phyloP scores from a whole-genome alignment of 1,139 yeast species.

The Nematodospora anomalae region DNA sequence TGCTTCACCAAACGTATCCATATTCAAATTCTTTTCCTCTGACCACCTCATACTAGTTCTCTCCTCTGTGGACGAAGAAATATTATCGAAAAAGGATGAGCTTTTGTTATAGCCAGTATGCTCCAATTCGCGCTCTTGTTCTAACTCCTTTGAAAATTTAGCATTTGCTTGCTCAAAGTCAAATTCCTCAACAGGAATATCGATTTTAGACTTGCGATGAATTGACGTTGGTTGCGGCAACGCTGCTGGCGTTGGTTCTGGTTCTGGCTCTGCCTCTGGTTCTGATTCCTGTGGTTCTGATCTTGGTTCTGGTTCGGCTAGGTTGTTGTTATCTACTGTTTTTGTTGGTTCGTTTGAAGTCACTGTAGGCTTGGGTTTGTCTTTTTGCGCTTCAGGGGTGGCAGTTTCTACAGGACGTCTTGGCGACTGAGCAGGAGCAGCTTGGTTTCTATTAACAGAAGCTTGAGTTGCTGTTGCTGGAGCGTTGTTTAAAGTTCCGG shows the following conservation, averaged over 20 bases:
- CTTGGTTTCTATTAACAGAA: constrained; percentile 1
- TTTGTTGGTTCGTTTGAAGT: constrained; percentile 14
- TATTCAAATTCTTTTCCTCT: constrained; percentile 60
- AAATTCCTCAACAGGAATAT: constrained; percentile 28
- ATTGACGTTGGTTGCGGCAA: constrained; percentile 10
- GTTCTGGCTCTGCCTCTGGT: constrained; percentile 9
- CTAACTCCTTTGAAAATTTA: constrained; percentile 46
- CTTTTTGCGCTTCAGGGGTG: constrained; percentile 10
- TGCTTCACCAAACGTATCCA: constrained; percentile 69
- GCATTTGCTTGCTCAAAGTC: constrained; percentile 74
- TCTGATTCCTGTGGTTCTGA: constrained; percentile 16
- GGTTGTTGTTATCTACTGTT: constrained; percentile 7
- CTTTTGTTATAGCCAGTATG: constrained; percentile 54
- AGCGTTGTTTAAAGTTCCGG: constrained; percentile 7
- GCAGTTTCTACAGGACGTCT: constrained; percentile 13
- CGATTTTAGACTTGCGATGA: constrained; percentile 10
- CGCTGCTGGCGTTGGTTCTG: neutral
- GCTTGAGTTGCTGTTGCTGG: constrained; percentile 8
- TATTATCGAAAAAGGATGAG: constrained; percentile 78
- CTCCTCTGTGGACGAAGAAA: constrained; percentile 58
- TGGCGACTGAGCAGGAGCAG: constrained; percentile 10
- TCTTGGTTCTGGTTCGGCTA: constrained; percentile 14
- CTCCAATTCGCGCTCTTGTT: constrained; percentile 26
- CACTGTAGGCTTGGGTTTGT: constrained; percentile 11
- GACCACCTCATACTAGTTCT: constrained; percentile 52